Percentiles rank a stretch among this genome's conserved stretches.
Evolutionary conservation across 1,284 basidiomycete species (phyloP).

Genomic region (Naganishia sp.): DNA sequence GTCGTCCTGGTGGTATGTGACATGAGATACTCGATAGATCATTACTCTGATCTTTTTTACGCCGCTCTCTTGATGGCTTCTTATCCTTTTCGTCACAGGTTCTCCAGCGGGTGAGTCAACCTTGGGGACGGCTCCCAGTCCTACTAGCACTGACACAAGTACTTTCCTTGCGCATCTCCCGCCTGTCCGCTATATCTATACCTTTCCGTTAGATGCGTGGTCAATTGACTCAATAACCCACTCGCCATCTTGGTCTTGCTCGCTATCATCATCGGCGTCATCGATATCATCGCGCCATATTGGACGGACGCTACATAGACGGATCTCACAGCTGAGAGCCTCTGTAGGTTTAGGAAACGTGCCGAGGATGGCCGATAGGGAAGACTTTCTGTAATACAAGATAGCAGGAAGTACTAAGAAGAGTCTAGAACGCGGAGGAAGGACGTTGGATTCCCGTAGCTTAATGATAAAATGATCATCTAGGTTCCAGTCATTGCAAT

Average conservation of each 20-base stretch:
- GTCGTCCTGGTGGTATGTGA: slow-evolving; percentile 63
- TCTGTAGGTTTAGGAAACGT: no score
- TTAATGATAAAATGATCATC: no score
- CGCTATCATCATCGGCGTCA: slow-evolving; percentile 1
- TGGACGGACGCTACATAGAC: neutral
- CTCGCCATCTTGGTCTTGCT: slow-evolving; percentile 4
- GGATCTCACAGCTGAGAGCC: slow-evolving; percentile 2
- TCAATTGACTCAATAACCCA: slow-evolving; percentile 35
- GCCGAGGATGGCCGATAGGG: neutral
- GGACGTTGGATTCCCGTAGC: no score
- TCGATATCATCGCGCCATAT: neutral
- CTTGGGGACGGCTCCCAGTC: slow-evolving; percentile 10
- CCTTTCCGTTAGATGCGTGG: slow-evolving; percentile 36
- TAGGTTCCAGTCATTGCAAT: no score
- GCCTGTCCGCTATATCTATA: slow-evolving; percentile 7
- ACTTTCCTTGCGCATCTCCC: slow-evolving; percentile 2
- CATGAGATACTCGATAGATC: neutral
- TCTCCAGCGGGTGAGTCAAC: slow-evolving; percentile 37
- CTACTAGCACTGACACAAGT: slow-evolving; percentile 3
- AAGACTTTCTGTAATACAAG: neutral
- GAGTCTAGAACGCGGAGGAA: no score
- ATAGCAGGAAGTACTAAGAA: no score
- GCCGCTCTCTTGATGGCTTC: neutral
- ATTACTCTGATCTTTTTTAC: neutral
- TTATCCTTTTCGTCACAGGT: slow-evolving; percentile 25